These are phyloP conservation scores for Epichloe gansuensis DNA, from an alignment of 2,329 filamentous ascomycete genomes.

Conservation along the genomic window DNA sequence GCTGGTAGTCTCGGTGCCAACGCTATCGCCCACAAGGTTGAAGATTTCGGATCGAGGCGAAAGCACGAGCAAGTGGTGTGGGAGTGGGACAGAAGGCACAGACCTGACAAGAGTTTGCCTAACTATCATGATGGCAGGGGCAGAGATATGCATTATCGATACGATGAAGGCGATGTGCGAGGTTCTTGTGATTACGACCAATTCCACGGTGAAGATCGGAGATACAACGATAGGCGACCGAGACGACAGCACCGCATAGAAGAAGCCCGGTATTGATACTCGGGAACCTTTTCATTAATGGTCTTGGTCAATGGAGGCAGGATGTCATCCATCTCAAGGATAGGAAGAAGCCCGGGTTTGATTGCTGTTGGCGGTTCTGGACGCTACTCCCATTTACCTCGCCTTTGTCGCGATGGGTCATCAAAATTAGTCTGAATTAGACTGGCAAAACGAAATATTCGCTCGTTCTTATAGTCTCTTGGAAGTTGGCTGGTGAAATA, in stretches of 20 bases:
- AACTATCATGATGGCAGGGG: slow-evolving; percentile 13
- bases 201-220: slow-evolving; percentile 10
- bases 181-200: slow-evolving; percentile 17
- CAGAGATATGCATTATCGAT: slow-evolving; percentile 6
- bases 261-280: slow-evolving; percentile 11
- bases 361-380: too few relatives aligned
- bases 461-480: too few relatives aligned
- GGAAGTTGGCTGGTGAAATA: too few relatives aligned
- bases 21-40: slow-evolving; percentile 32
- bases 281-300: not conserved
- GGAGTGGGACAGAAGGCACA: slow-evolving; percentile 19
- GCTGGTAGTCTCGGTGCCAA: slow-evolving; percentile 44
- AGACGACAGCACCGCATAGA: slow-evolving; percentile 13
- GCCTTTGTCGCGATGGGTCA: too few relatives aligned
- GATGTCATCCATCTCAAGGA: too few relatives aligned
- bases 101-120: slow-evolving; percentile 16
- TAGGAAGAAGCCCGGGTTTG: too few relatives aligned
- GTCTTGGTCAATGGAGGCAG: too few relatives aligned
- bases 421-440: too few relatives aligned
- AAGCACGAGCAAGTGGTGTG: slow-evolving; percentile 21
- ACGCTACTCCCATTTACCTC: too few relatives aligned
- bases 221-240: slow-evolving; percentile 13
- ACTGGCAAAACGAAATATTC: too few relatives aligned
- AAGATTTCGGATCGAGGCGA: slow-evolving; percentile 23
- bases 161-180: slow-evolving; percentile 10